Percentiles rank a stretch among this genome's conserved stretches.
phyloP scores from a whole-genome alignment of 352 stramenopile species.

The Phytophthora citricola region DNA sequence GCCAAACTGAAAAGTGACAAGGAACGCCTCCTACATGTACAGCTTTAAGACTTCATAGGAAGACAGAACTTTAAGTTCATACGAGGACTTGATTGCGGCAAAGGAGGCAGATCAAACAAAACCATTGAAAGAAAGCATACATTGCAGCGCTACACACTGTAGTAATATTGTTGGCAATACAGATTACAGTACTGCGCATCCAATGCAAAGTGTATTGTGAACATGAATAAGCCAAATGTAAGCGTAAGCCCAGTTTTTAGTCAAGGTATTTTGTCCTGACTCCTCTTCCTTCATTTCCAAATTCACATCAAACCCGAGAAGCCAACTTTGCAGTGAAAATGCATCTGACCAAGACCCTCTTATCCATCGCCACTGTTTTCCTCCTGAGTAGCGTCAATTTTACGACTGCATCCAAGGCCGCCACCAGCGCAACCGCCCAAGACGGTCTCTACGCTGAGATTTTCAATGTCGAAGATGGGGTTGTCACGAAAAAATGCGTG shows the following conservation, averaged over 20 bases:
- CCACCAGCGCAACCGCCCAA: neutral
- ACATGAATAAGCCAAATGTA: too few relatives aligned
- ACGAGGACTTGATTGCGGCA: too few relatives aligned
- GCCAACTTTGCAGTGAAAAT: slow-evolving; percentile 3
- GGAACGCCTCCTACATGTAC: slow-evolving; percentile 14
- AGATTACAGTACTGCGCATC: too few relatives aligned
- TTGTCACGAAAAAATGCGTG: slow-evolving; percentile 14
- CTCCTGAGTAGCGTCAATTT: slow-evolving; percentile 5
- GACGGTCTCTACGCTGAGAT: slow-evolving; percentile 18
- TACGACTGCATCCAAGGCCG: slow-evolving; percentile 7
- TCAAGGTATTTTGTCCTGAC: too few relatives aligned
- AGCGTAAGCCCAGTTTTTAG: too few relatives aligned
- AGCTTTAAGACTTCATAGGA: slow-evolving; percentile 1
- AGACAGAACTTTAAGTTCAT: too few relatives aligned
- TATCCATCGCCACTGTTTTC: slow-evolving; percentile 5
- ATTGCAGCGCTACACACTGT: too few relatives aligned
- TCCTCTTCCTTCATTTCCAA: neutral
- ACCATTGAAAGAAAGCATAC: too few relatives aligned
- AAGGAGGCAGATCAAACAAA: too few relatives aligned
- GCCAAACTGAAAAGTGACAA: slow-evolving; percentile 44
- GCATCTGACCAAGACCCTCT: slow-evolving; percentile 12
- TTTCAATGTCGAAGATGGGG: slow-evolving; percentile 16
- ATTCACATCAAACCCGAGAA: neutral
- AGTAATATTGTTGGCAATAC: too few relatives aligned
- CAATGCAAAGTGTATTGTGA: too few relatives aligned